These are phyloP conservation scores for Suaeda aralocaspica DNA, from an alignment of 148 eudicot genomes.

Conservation along the genomic window DNA sequence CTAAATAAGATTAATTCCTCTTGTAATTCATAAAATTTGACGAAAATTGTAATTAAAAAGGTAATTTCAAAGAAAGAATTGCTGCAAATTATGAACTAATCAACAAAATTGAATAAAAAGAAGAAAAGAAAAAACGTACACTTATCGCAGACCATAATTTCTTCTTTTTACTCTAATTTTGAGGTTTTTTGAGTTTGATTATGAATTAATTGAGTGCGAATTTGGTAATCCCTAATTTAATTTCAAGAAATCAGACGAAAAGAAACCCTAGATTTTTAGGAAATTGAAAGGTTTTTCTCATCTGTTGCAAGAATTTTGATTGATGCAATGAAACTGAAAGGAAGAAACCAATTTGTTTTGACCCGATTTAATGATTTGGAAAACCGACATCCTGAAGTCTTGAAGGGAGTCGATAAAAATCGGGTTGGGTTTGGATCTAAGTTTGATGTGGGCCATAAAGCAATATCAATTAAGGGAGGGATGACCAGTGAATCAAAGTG, in stretches of 20 bases:
- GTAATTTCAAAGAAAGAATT: no score
- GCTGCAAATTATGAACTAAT: no score
- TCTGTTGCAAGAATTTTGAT: neutral
- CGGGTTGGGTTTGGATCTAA: no score
- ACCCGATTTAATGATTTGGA: no score
- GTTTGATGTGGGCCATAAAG: no score
- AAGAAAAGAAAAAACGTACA: conserved; percentile 37
- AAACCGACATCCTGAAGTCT: neutral
- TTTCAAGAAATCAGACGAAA: no score
- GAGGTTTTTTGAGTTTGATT: neutral
- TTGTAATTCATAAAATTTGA: neutral
- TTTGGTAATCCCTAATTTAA: neutral
- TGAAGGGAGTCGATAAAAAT: neutral
- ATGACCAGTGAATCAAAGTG: no score
- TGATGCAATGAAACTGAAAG: neutral
- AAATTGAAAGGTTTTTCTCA: no score
- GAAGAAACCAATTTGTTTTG: no score
- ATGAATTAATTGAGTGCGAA: neutral
- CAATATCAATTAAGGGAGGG: no score
- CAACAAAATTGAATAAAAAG: no score
- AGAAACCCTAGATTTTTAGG: no score
- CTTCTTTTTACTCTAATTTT: neutral
- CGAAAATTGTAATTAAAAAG: neutral
- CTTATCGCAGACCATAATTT: conserved; percentile 78
- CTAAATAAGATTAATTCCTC: neutral